phyloP scores from a whole-genome alignment of 768 basidiomycete genomes.

The Phaeolepiota aurea region DNA sequence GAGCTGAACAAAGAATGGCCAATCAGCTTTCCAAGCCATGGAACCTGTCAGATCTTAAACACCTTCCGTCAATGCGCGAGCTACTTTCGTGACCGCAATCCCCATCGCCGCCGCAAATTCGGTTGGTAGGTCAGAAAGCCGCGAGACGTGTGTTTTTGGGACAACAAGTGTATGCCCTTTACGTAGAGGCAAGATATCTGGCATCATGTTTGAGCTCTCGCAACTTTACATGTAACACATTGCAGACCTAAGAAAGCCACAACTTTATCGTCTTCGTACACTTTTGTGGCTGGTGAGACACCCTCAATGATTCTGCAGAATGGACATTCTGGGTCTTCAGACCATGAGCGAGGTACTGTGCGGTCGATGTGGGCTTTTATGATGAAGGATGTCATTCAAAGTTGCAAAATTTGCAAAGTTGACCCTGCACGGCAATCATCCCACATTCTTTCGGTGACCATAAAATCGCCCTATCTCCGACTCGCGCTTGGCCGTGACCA shows the following conservation, averaged over 20 bases:
- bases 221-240: background rate
- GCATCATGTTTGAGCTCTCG: background rate
- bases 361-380: constrained; percentile 54
- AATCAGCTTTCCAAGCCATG: background rate
- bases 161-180: constrained; percentile 64
- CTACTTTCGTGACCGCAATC: constrained; percentile 49
- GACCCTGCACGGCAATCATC: too few relatives aligned
- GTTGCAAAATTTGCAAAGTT: too few relatives aligned
- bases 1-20: constrained; percentile 25
- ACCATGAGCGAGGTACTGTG: constrained; percentile 39
- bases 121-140: constrained; percentile 57
- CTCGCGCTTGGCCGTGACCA: too few relatives aligned
- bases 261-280: constrained; percentile 58
- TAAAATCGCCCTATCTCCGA: too few relatives aligned
- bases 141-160: constrained; percentile 54
- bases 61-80: constrained; percentile 58
- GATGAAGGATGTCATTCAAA: constrained; percentile 73
- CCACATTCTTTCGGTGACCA: too few relatives aligned
- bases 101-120: constrained; percentile 54
- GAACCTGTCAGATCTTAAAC: too few relatives aligned
- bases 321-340: constrained; percentile 37
- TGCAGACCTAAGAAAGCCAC: constrained; percentile 55
- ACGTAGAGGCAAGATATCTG: constrained; percentile 64
- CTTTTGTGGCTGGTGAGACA: constrained; percentile 34
- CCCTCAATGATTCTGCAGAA: constrained; percentile 61